Conservation (phyloP, 345 rosid genomes). For the Combretum micranthum region DNA sequence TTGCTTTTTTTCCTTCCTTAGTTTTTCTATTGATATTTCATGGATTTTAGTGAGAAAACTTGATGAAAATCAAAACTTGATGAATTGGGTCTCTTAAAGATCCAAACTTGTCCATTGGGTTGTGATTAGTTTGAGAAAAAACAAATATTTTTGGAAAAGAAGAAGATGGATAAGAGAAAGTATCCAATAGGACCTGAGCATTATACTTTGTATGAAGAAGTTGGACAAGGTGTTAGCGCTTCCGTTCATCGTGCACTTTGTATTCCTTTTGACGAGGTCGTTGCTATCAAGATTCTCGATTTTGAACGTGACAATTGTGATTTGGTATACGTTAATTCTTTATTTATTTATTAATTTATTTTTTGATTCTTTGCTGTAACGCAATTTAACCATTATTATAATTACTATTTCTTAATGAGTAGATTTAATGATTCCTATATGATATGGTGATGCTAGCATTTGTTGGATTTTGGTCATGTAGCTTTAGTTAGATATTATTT, state of each 20-base stretch:
- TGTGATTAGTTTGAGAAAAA: neutral
- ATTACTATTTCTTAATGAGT: too few relatives aligned
- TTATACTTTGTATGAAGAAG: conserved; percentile 64
- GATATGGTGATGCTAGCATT: neutral
- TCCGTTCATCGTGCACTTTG: conserved; percentile 81
- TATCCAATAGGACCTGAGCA: conserved; percentile 78
- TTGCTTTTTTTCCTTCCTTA: too few relatives aligned
- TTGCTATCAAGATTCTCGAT: conserved; percentile 94
- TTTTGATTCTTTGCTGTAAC: neutral
- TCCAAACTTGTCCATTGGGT: too few relatives aligned
- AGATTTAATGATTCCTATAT: too few relatives aligned
- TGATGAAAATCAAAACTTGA: too few relatives aligned
- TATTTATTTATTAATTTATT: neutral
- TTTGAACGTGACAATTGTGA: conserved; percentile 88
- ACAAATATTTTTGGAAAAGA: conserved; percentile 6
- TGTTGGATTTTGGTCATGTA: neutral
- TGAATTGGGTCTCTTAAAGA: too few relatives aligned
- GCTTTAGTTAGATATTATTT: neutral
- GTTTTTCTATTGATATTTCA: too few relatives aligned
- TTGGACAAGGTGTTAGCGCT: conserved; percentile 94
- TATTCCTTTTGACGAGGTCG: conserved; percentile 57
- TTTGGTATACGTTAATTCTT: conserved; percentile 41
- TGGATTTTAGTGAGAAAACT: too few relatives aligned
- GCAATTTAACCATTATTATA: too few relatives aligned
- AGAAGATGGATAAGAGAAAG: conserved; percentile 82